Base-by-base conservation (phyloP, 2,329 filamentous ascomycete genomes). In the Fusarium fracticaudum region DNA sequence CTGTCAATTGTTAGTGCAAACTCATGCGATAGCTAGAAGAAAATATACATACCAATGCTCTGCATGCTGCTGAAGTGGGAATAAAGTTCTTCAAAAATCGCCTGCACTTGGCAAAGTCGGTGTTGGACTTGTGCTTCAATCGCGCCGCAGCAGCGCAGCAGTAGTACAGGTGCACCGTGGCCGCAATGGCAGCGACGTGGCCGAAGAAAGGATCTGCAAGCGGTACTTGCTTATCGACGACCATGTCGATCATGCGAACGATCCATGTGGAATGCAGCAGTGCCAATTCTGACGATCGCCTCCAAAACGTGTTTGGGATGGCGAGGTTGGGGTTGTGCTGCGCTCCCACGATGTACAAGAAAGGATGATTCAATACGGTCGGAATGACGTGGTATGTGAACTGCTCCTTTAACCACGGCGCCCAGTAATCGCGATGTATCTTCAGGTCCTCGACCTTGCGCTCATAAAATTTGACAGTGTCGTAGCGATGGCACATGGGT, bases 301-400 rank as follows among this genome's bases (percentile, higher is more conserved):
- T 81, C 87, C 87, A 89, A 64, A 89, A 89, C 0, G 86, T 87
- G 63, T 88, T 88, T 0, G 87, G 87, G 11, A 88, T 87, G 1
- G 85, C 85, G 35, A 88, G 76, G 53, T 88, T 87, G 8, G 84
- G 82, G 57, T 87, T 88, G 77, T 87, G 84, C 69, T 87, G 86
- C 2, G 86, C 86, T 6, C 85, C 86, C 18, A 87, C 82, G 20
- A 87, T 87, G 75, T 88, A 88, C 13, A 88, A 81, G 67, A 88
- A 88, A 0, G 87, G 87, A 63, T 88, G 87, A 72, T 88, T 88
- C 41, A 88, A 77, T 6, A 88, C 85, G 0, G 85, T 87, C 17
- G 84, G 82, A 54, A 88, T 87, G 18, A 83, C 83, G 58, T 88
- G 87, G 75, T 88, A 88, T 3, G 84, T 87, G 72, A 88, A 87